A percentile compares a stretch with the other conserved stretches of the same genome.
Conservation (phyloP, 495 filamentous ascomycete genomes). For the Neurospora sp. region DNA sequence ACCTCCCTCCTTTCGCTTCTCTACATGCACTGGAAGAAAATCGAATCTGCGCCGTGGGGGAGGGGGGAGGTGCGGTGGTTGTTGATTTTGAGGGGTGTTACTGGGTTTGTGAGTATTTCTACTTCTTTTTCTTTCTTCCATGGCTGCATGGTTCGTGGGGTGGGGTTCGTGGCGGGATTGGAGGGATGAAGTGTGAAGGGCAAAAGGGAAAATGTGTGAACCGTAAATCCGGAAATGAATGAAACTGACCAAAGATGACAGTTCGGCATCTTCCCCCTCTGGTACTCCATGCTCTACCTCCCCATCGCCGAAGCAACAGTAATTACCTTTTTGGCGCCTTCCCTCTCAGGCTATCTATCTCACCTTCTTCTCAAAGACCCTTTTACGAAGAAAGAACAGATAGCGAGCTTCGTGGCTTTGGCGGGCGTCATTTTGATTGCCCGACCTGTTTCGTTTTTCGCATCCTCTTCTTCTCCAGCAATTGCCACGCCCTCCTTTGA, state of each 20-base stretch:
- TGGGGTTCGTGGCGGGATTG: too few species aligned
- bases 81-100: constrained; percentile 57
- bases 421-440: constrained; percentile 80
- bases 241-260: neutral
- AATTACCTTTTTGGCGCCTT: constrained; percentile 80
- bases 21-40: constrained; percentile 64
- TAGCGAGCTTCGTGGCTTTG: constrained; percentile 67
- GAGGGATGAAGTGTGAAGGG: too few species aligned
- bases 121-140: neutral
- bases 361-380: constrained; percentile 65
- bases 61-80: constrained; percentile 51
- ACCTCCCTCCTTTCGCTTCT: constrained; percentile 55
- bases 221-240: neutral
- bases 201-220: too few species aligned
- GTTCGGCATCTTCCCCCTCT: constrained; percentile 61
- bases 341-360: constrained; percentile 74
- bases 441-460: constrained; percentile 53
- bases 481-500: neutral
- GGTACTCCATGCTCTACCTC: constrained; percentile 70
- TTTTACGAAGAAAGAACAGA: constrained; percentile 67
- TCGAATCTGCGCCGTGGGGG: constrained; percentile 58
- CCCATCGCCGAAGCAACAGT: constrained; percentile 87
- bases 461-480: constrained; percentile 6
- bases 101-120: constrained; percentile 47
- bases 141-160: neutral